These are phyloP conservation scores for Monosporozyma siamensis DNA, from an alignment of 805 yeast species.

Conservation along the genomic window DNA sequence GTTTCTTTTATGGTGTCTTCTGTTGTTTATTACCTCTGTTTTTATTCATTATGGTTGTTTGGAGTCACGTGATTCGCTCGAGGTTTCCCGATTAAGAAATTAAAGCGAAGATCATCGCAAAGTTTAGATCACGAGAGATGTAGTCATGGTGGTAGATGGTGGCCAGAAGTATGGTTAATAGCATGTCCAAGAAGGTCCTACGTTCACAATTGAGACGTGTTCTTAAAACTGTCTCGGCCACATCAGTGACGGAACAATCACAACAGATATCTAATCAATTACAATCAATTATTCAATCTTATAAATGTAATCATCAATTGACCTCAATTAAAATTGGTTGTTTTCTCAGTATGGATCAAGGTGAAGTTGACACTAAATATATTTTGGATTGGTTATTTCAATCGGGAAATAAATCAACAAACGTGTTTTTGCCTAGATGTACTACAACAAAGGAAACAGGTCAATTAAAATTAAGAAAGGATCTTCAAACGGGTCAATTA, in stretches of 20 bases:
- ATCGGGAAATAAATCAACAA: slow-evolving; percentile 31
- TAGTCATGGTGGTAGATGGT: no score
- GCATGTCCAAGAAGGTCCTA: background rate
- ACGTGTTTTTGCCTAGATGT: slow-evolving; percentile 52
- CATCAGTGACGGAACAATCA: slow-evolving; percentile 20
- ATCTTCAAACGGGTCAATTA: background rate
- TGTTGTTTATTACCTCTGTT: no score
- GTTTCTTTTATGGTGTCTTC: no score
- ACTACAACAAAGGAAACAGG: slow-evolving; percentile 26
- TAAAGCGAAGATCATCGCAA: no score
- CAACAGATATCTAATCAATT: background rate
- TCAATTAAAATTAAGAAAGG: slow-evolving; percentile 20
- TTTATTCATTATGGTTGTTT: no score
- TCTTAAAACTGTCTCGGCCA: background rate
- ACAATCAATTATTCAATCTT: background rate
- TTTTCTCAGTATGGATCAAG: slow-evolving; percentile 66
- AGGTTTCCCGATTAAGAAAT: no score
- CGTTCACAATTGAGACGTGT: background rate
- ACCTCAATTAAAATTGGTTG: slow-evolving; percentile 40
- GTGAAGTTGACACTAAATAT: slow-evolving; percentile 55
- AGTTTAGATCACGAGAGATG: no score
- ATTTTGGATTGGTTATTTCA: slow-evolving; percentile 45
- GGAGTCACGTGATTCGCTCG: no score
- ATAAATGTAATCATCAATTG: slow-evolving; percentile 9
- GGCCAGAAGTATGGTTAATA: no score